phyloP scores from a whole-genome alignment of 2,329 filamentous ascomycete genomes.

The Sporothrix pseudoabietina region DNA sequence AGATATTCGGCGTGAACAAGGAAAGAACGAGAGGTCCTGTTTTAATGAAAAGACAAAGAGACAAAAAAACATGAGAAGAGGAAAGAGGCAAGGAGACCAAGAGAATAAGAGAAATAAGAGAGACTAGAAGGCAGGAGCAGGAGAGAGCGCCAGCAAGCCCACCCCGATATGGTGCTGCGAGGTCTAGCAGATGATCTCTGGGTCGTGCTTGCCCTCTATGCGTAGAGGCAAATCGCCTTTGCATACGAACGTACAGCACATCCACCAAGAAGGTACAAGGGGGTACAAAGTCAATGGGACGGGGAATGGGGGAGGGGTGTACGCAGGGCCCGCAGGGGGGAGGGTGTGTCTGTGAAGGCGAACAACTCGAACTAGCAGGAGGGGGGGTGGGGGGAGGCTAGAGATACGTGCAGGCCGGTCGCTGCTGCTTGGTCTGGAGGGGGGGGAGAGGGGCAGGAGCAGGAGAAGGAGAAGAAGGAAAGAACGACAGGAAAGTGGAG shows the following conservation, averaged over 20 bases:
- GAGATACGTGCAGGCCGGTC: conserved; percentile 8
- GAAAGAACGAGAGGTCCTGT: conserved; percentile 30
- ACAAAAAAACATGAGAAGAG: conserved; percentile 9
- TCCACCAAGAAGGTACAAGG: conserved; percentile 32
- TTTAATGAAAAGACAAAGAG: conserved; percentile 30
- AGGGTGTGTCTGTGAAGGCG: conserved; percentile 15
- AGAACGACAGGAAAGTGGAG: conserved; percentile 14
- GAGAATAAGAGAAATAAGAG: background rate
- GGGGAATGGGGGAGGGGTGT: conserved; percentile 30
- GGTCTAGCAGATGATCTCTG: conserved; percentile 35
- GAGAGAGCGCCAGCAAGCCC: conserved; percentile 21
- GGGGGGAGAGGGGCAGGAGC: background rate
- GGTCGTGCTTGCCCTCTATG: conserved; percentile 28
- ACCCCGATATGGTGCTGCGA: conserved; percentile 20
- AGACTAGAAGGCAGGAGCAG: conserved; percentile 11
- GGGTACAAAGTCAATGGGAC: conserved; percentile 33
- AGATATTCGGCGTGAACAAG: conserved; percentile 30
- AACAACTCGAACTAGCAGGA: background rate
- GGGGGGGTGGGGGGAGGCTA: conserved; percentile 11
- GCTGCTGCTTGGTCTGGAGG: background rate
- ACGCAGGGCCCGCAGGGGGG: background rate
- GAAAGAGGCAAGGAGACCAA: background rate
- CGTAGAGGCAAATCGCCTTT: conserved; percentile 27
- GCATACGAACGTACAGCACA: conserved; percentile 10
- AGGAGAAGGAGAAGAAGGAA: conserved; percentile 10